phyloP scores from a whole-genome alignment of 352 stramenopile species.

The Globisporangium mamillatum region DNA sequence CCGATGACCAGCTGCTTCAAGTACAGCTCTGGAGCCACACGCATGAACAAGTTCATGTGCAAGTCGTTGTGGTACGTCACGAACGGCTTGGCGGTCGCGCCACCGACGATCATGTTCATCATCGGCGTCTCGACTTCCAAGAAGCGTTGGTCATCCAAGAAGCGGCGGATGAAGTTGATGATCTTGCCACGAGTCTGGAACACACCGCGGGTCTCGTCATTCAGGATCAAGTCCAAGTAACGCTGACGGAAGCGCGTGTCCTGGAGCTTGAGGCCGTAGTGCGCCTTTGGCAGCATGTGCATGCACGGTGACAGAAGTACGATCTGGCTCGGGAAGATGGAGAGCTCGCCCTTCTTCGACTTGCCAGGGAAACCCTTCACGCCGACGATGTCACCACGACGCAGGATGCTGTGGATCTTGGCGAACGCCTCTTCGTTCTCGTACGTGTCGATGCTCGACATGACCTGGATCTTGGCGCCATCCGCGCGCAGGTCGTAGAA shows the following conservation, averaged over 20 bases:
- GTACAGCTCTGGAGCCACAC: slow-evolving; percentile 97
- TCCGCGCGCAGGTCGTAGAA: slow-evolving; percentile 98
- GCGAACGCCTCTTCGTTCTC: slow-evolving; percentile 51
- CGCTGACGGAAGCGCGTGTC: slow-evolving; percentile 90
- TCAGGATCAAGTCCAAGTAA: slow-evolving; percentile 97
- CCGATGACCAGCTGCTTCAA: slow-evolving; percentile 98
- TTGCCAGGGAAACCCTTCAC: slow-evolving; percentile 94
- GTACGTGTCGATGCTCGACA: slow-evolving; percentile 88
- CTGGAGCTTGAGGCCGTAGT: slow-evolving; percentile 66
- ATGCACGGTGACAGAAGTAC: slow-evolving; percentile 81
- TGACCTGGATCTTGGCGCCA: slow-evolving; percentile 96
- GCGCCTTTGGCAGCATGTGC: slow-evolving; percentile 81
- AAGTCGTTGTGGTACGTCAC: slow-evolving; percentile 97
- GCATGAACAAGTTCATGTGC: slow-evolving; percentile 96
- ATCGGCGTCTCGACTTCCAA: slow-evolving; percentile 99
- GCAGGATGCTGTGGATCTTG: slow-evolving; percentile 89
- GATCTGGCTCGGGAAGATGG: slow-evolving; percentile 91
- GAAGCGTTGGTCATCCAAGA: slow-evolving; percentile 93
- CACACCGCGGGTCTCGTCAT: slow-evolving; percentile 90
- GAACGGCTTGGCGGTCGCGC: slow-evolving; percentile 97
- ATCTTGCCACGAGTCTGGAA: slow-evolving; percentile 94
- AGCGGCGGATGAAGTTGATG: slow-evolving; percentile 91
- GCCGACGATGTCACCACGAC: slow-evolving; percentile 96
- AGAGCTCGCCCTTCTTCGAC: slow-evolving; percentile 98
- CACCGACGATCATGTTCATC: slow-evolving; percentile 94